Percentiles rank a stretch among this genome's conserved stretches.
Evolutionary conservation across 192 early-diverging fungal genomes (phyloP).

Genomic region (Phlyctochytrium bullatum): DNA sequence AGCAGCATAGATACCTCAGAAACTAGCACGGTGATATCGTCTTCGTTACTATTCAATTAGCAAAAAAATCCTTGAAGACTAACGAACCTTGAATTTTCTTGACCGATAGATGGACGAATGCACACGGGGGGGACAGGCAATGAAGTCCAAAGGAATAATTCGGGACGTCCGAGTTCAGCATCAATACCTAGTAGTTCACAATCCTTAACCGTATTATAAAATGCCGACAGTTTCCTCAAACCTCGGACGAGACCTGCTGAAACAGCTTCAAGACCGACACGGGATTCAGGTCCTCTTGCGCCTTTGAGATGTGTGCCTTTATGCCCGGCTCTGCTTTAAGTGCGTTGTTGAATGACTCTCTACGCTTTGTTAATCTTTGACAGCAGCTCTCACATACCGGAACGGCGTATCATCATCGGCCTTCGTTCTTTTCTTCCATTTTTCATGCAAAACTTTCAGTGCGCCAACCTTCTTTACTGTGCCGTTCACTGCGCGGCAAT

Average conservation of each 20-base stretch:
- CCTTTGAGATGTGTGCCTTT: constrained; percentile 70
- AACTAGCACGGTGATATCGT: constrained; percentile 93
- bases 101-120: constrained; percentile 92
- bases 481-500: constrained; percentile 80
- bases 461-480: constrained; percentile 94
- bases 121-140: constrained; percentile 94
- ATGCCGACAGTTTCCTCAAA: constrained; percentile 13
- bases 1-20: no score
- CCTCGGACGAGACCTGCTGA: constrained; percentile 81
- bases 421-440: constrained; percentile 79
- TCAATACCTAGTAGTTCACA: constrained; percentile 93
- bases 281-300: constrained; percentile 95
- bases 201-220: constrained; percentile 51
- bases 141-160: constrained; percentile 91
- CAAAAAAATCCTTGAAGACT: constrained; percentile 3
- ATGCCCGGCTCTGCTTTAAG: constrained; percentile 71
- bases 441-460: constrained; percentile 94
- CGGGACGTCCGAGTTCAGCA: constrained; percentile 79
- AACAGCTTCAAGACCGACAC: constrained; percentile 82
- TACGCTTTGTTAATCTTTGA: no score
- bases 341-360: constrained; percentile 73
- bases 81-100: constrained; percentile 73
- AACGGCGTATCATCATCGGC: constrained; percentile 73
- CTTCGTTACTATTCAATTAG: constrained; percentile 74
- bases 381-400: constrained; percentile 20